Percentiles rank a stretch among this genome's conserved stretches.
Conservation (phyloP, 2,329 filamentous ascomycete genomes). For the Aspergillus floridensis region DNA sequence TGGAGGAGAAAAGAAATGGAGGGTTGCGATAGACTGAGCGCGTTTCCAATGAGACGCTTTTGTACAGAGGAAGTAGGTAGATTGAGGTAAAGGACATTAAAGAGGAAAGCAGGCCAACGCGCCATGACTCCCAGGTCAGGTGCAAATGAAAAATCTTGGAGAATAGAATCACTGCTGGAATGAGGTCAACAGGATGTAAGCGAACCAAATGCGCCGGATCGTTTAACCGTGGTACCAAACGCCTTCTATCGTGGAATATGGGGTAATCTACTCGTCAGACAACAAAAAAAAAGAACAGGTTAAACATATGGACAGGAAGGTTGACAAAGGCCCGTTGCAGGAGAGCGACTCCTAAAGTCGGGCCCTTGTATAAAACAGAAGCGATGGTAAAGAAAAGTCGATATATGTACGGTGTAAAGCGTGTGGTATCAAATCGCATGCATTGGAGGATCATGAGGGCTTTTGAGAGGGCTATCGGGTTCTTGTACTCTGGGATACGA, state of each 20-base stretch:
- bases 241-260: conserved; percentile 42
- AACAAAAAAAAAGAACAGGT: conserved; percentile 26
- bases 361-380: conserved; percentile 21
- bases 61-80: conserved; percentile 30
- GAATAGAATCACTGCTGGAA: conserved; percentile 3
- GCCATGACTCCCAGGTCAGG: not conserved
- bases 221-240: conserved; percentile 37
- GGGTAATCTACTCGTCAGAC: conserved; percentile 28
- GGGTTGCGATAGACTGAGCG: conserved; percentile 5
- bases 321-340: conserved; percentile 19
- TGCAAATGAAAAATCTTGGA: conserved; percentile 8
- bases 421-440: conserved; percentile 28
- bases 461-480: conserved; percentile 33
- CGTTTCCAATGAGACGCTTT: conserved; percentile 28
- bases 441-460: conserved; percentile 32
- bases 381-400: conserved; percentile 21
- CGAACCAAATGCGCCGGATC: conserved; percentile 31
- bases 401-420: conserved; percentile 30
- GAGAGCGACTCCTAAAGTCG: conserved; percentile 32
- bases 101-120: conserved; percentile 1
- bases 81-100: conserved; percentile 14
- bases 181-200: conserved; percentile 14
- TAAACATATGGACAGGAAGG: conserved; percentile 18
- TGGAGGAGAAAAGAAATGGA: conserved; percentile 8
- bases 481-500: conserved; percentile 36